Base-by-base conservation (phyloP, 352 stramenopile genomes). In the Globisporangium abappressorium region DNA sequence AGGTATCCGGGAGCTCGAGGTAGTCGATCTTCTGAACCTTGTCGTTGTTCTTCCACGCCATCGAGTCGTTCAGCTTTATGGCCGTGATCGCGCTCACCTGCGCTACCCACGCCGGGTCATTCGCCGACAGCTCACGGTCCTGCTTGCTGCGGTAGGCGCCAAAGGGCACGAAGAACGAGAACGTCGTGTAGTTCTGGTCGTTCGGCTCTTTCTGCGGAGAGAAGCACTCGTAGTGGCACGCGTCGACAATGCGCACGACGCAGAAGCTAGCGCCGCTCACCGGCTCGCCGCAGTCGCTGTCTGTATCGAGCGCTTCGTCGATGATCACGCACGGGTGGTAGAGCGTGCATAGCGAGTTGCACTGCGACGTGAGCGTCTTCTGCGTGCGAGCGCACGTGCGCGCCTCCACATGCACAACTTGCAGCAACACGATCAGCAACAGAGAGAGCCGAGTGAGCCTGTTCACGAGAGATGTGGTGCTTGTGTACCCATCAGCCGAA, bases 111-210 rank as follows among this genome's bases (percentile, higher is more conserved):
- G 74, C 58, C 2, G 46, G 66, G 15, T 43, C 59, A 22, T 61
- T 74, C 30, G 46, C 49, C 0, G 63, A 74, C 64, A 73, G 78
- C 28, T 72, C 80, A 18, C 66, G 64, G 30, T 89, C 78, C 63
- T 71, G 82, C 30, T 77, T 77, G 64, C 75, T 84, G 63, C 78
- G 59, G 14, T 66, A 76, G 9, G 15, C 54, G 22, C 78, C 81
- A 24, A 87, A 88, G 11, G 82, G 81, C 46, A 91, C 77, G 41
- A 83, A 76, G 38, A 91, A 89, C 14, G 75, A 73, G 58, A 88
- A 88, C 28, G 68, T 66, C 8, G 73, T 73, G 62, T 78, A 89
- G 33, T 73, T 70, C 2, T 69, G 15, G 3, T 62, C 47, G 51
- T 82, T 66, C 34, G 15, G 22, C 28, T 43, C 12, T 18, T 41